Conservation (phyloP, 768 basidiomycete species). For the Solioccasus polychromus region DNA sequence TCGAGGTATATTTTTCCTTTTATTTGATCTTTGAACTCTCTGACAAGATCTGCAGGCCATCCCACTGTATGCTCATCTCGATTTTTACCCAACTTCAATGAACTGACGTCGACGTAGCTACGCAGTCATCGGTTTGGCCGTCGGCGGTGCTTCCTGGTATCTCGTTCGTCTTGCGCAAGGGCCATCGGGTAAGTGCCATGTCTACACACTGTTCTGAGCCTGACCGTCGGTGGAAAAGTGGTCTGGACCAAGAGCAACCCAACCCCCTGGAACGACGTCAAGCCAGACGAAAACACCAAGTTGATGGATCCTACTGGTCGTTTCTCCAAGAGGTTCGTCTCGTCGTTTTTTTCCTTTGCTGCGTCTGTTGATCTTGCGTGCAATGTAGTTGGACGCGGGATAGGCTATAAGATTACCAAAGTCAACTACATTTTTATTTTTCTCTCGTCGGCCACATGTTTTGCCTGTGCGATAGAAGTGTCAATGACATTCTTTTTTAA, state of each 20-base stretch:
- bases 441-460: constrained; percentile 1
- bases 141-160: constrained; percentile 66
- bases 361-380: constrained; percentile 3
- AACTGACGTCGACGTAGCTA: constrained; percentile 35
- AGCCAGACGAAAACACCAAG: constrained; percentile 74
- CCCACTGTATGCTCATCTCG: constrained; percentile 40
- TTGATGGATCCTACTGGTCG: constrained; percentile 66
- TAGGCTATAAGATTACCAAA: constrained; percentile 48
- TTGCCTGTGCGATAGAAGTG: constrained; percentile 18
- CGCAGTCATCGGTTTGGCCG: constrained; percentile 47
- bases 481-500: constrained; percentile 17
- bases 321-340: constrained; percentile 60
- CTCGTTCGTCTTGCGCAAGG: constrained; percentile 59
- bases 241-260: constrained; percentile 73
- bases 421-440: background rate
- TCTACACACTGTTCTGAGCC: background rate
- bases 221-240: constrained; percentile 32
- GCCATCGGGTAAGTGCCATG: constrained; percentile 42
- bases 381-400: constrained; percentile 74
- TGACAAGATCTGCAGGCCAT: constrained; percentile 39
- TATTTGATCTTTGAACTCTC: background rate
- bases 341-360: background rate
- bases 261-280: constrained; percentile 83
- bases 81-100: constrained; percentile 1
- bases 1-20: constrained; percentile 35